Evolutionary conservation across 306 rosid genomes (phyloP).

Genomic region (Quercus aquifolioides): DNA sequence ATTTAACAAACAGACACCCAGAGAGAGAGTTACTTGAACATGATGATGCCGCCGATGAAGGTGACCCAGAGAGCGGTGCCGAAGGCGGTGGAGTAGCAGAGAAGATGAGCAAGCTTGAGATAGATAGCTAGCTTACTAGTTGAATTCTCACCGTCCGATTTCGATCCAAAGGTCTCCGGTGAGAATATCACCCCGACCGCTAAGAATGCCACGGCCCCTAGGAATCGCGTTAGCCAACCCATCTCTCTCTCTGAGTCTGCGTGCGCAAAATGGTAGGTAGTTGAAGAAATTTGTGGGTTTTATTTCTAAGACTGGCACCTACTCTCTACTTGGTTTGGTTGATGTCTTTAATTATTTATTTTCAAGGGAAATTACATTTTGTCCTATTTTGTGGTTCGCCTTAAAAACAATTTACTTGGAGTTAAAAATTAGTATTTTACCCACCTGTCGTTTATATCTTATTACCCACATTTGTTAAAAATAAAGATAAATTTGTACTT

Average conservation of each 20-base stretch:
- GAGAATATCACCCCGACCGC: conserved; percentile 90
- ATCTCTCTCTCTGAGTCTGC: conserved; percentile 24
- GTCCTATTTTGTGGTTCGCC: no score
- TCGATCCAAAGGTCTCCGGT: conserved; percentile 81
- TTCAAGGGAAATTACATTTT: no score
- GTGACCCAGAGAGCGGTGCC: conserved; percentile 96
- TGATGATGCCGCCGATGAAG: conserved; percentile 95
- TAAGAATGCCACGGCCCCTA: conserved; percentile 72
- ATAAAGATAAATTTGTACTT: no score
- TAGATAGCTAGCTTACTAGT: conserved; percentile 46
- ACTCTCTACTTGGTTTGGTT: background rate
- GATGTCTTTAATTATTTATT: no score
- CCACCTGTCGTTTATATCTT: fast-evolving
- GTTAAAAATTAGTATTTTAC: no score
- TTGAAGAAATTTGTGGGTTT: background rate
- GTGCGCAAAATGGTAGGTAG: background rate
- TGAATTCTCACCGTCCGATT: conserved; percentile 45
- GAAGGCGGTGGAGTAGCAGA: conserved; percentile 86
- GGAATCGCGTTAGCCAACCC: conserved; percentile 81
- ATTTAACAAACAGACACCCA: background rate
- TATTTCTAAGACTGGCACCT: background rate
- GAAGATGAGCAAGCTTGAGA: conserved; percentile 85
- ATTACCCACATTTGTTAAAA: no score
- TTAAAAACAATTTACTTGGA: no score
- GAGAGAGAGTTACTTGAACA: conserved; percentile 65